phyloP scores from a whole-genome alignment of 1,139 yeast species.

The Saccharomyces hybrid region DNA sequence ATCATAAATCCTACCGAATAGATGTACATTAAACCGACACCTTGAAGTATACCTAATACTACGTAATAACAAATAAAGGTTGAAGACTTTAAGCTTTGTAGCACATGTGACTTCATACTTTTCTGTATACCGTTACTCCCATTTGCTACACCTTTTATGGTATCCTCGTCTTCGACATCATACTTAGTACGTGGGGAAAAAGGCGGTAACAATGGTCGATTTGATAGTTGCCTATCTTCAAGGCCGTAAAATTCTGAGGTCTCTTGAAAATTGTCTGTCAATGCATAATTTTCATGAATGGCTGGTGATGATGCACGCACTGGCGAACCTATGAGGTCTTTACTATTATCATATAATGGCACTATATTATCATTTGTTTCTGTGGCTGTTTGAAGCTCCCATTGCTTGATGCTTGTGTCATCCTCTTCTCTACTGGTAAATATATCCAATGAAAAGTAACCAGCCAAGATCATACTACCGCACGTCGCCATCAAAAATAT shows the following conservation, averaged over 20 bases:
- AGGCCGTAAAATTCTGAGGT: not conserved
- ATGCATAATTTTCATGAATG: not conserved
- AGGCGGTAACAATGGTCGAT: not conserved
- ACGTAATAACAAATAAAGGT: slow-evolving; percentile 43
- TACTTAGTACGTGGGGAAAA: not conserved
- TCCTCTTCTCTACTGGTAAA: not conserved
- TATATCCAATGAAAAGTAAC: slow-evolving; percentile 29
- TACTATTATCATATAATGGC: not conserved
- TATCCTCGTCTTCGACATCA: not conserved
- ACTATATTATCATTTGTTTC: not conserved
- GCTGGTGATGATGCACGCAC: not conserved
- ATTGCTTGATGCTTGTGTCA: not conserved
- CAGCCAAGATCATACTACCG: slow-evolving; percentile 28
- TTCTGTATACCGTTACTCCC: not conserved
- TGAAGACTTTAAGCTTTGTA: slow-evolving; percentile 12
- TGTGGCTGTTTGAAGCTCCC: not conserved
- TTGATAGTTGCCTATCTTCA: not conserved
- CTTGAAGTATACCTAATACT: slow-evolving; percentile 56
- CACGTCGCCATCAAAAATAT: slow-evolving; percentile 30
- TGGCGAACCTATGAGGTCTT: not conserved
- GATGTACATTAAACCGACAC: slow-evolving; percentile 73
- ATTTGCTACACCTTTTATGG: not conserved
- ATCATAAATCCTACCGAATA: slow-evolving; percentile 67
- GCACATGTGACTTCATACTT: not conserved
- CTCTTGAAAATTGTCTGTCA: not conserved